phyloP scores from a whole-genome alignment of 257 asterid species.

The Solanum tarapatanum region DNA sequence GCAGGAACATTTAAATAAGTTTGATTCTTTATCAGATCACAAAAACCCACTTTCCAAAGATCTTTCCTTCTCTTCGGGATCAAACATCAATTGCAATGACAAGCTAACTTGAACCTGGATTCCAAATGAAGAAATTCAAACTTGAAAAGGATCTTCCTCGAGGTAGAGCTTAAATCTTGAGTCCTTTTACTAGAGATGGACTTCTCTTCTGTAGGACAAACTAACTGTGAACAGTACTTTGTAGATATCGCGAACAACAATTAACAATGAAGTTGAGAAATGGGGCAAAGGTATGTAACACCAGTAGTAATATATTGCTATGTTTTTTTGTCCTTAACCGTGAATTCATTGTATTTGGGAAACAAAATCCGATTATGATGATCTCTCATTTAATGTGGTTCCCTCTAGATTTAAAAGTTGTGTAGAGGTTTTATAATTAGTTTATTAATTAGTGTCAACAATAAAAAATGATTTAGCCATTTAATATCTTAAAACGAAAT shows the following conservation, averaged over 20 bases:
- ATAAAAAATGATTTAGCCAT: background rate
- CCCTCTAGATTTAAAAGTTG: background rate
- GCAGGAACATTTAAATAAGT: too few species aligned
- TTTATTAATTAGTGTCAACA: background rate
- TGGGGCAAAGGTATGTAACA: background rate
- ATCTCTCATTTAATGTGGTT: background rate
- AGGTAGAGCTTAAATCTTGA: background rate
- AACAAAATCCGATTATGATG: background rate
- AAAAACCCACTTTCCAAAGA: too few species aligned
- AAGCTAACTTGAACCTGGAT: too few species aligned
- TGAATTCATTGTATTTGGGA: background rate
- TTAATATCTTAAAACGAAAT: background rate
- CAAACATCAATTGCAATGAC: too few species aligned
- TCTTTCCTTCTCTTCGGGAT: too few species aligned
- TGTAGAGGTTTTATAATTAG: background rate
- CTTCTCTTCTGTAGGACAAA: background rate
- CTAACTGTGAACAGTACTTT: background rate
- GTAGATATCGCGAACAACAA: background rate
- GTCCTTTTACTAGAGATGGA: background rate
- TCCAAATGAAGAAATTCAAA: too few species aligned
- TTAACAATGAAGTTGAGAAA: background rate
- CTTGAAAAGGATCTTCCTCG: background rate
- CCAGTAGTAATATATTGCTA: background rate
- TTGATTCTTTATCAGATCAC: too few species aligned
- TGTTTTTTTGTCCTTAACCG: background rate